Evolutionary conservation across 1,284 basidiomycete species (phyloP).

Genomic region (Leccinum angustisporum): DNA sequence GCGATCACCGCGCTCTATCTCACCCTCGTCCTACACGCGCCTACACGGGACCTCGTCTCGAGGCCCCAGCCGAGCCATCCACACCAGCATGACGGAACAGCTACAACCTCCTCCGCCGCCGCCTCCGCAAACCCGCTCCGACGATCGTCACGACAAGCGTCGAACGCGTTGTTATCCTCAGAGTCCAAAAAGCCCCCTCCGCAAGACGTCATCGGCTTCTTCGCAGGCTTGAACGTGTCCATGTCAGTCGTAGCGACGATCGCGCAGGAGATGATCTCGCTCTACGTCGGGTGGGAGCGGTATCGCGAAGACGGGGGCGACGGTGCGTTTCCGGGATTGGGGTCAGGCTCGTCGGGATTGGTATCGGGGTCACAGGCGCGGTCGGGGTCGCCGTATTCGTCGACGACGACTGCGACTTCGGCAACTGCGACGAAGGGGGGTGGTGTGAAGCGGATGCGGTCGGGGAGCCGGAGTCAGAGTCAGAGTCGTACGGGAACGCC

Average conservation of each 20-base stretch:
- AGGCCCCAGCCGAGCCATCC: not conserved
- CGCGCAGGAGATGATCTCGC: conserved; percentile 85
- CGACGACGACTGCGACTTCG: conserved; percentile 5
- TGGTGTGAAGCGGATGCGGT: conserved; percentile 23
- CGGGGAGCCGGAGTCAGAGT: conserved; percentile 26
- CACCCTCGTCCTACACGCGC: conserved; percentile 68
- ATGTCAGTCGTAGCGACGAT: conserved; percentile 82
- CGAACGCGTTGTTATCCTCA: conserved; percentile 14
- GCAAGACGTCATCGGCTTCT: conserved; percentile 75
- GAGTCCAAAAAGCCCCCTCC: conserved; percentile 42
- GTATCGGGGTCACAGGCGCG: conserved; percentile 1
- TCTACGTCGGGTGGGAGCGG: conserved; percentile 87
- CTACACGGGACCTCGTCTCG: conserved; percentile 44
- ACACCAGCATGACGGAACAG: not conserved
- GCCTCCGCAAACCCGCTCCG: conserved; percentile 35
- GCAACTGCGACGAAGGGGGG: conserved; percentile 9
- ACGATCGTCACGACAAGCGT: conserved; percentile 52
- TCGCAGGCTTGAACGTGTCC: conserved; percentile 85
- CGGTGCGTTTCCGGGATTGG: conserved; percentile 17
- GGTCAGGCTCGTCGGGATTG: not conserved
- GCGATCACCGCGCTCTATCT: conserved; percentile 91
- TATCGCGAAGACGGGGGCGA: conserved; percentile 61
- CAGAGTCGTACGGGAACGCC: conserved; percentile 26
- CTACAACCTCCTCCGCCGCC: conserved; percentile 13
- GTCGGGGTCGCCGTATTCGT: conserved; percentile 20